Conservation (phyloP, 2,329 filamentous ascomycete genomes). For the Fusarium sp. region DNA sequence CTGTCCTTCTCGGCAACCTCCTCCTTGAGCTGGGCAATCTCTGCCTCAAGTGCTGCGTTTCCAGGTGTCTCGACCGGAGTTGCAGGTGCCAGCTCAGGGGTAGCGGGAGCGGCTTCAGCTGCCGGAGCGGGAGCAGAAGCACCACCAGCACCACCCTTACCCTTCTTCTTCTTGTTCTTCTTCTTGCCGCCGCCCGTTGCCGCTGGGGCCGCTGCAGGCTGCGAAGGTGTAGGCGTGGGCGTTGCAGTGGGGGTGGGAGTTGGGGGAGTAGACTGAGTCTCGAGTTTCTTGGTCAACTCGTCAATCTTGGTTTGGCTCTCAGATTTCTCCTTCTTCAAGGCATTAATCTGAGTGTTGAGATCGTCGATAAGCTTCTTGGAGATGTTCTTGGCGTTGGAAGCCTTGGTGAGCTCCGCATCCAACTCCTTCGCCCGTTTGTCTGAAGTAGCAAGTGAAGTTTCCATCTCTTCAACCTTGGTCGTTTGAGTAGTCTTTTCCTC, state of each 20-base stretch:
- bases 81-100: constrained; percentile 50
- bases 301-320: constrained; percentile 50
- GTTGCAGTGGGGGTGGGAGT: constrained; percentile 33
- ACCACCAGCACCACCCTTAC: constrained; percentile 72
- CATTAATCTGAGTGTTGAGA: constrained; percentile 52
- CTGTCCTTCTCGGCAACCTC: constrained; percentile 74
- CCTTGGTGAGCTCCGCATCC: constrained; percentile 55
- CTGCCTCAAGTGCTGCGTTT: constrained; percentile 57
- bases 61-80: constrained; percentile 44
- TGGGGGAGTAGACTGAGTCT: constrained; percentile 36
- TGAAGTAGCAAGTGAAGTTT: constrained; percentile 50
- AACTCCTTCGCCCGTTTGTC: constrained; percentile 53
- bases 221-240: constrained; percentile 39
- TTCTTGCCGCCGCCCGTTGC: constrained; percentile 53
- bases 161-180: constrained; percentile 94
- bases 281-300: constrained; percentile 59
- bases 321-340: constrained; percentile 48
- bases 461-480: constrained; percentile 51
- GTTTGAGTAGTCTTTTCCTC: constrained; percentile 48
- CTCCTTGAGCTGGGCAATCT: constrained; percentile 63
- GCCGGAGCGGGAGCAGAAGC: constrained; percentile 48
- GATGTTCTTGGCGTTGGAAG: constrained; percentile 52
- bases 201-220: constrained; percentile 42
- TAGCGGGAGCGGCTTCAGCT: constrained; percentile 51
- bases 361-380: constrained; percentile 57